Conservation (phyloP, 768 basidiomycete species). For the Xerocomus spinulosus region DNA sequence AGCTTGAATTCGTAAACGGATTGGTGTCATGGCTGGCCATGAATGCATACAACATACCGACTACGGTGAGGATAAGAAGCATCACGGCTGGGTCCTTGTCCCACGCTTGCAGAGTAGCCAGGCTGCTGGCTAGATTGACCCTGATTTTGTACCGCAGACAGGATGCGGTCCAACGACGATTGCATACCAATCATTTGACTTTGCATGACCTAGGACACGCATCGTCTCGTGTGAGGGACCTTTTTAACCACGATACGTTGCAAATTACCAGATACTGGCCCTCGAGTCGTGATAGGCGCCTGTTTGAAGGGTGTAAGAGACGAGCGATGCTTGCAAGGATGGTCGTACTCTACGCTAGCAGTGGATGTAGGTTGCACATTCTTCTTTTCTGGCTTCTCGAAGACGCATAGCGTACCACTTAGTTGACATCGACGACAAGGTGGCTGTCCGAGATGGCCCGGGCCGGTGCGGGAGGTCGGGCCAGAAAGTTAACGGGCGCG, state of each 20-base stretch:
- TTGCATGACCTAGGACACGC: conserved; percentile 66
- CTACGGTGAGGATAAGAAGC: conserved; percentile 29
- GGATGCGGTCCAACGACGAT: conserved; percentile 79
- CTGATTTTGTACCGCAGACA: conserved; percentile 56
- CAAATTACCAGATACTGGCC: conserved; percentile 71
- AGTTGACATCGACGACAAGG: conserved; percentile 88
- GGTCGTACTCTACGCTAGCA: conserved; percentile 68
- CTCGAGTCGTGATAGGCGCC: conserved; percentile 79
- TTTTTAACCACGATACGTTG: background rate
- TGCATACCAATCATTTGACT: conserved; percentile 96
- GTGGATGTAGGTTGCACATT: conserved; percentile 52
- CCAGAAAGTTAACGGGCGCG: conserved; percentile 52
- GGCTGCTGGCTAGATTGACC: conserved; percentile 32
- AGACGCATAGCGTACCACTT: conserved; percentile 74
- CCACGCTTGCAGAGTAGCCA: conserved; percentile 10
- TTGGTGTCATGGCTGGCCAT: conserved; percentile 16
- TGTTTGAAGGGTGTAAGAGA: conserved; percentile 31
- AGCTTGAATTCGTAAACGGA: conserved; percentile 39
- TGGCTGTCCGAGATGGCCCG: conserved; percentile 60
- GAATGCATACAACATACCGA: conserved; percentile 33
- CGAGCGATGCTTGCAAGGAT: conserved; percentile 1
- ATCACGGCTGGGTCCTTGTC: conserved; percentile 24
- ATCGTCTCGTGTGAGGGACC: background rate
- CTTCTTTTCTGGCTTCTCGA: conserved; percentile 92
- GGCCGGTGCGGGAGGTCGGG: conserved; percentile 72